A percentile compares a stretch with the other conserved stretches of the same genome.
phyloP scores from a whole-genome alignment of 2,329 filamentous ascomycete species.

The Cercospora beticola region DNA sequence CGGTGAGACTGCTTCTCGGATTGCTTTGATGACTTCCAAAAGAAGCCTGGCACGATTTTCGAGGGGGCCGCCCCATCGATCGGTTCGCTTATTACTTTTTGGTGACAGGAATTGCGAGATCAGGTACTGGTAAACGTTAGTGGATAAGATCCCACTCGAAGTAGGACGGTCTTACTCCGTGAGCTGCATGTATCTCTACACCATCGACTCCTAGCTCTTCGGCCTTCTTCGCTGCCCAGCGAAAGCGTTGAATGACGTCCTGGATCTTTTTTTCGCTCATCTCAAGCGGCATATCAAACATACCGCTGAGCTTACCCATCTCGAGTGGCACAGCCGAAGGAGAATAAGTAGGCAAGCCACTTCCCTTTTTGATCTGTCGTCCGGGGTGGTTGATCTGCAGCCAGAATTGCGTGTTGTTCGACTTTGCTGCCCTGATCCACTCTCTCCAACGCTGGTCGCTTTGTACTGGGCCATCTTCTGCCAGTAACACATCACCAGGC shows the following conservation, averaged over 20 bases:
- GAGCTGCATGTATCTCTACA: conserved; percentile 32
- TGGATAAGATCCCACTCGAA: not conserved
- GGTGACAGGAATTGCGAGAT: conserved; percentile 41
- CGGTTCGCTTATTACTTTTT: conserved; percentile 40
- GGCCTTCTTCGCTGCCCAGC: conserved; percentile 36
- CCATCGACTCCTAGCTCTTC: conserved; percentile 29
- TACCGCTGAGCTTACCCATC: conserved; percentile 14
- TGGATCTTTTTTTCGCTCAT: conserved; percentile 19
- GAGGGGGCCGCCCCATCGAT: conserved; percentile 42
- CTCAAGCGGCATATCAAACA: conserved; percentile 16
- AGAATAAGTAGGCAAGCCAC: conserved; percentile 13
- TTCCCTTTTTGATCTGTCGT: conserved; percentile 17
- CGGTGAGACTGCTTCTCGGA: conserved; percentile 14
- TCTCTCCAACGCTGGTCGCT: conserved; percentile 5
- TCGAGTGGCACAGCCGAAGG: conserved; percentile 15
- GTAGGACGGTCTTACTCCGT: conserved; percentile 27
- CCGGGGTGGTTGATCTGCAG: conserved; percentile 25
- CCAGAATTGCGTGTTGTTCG: conserved; percentile 15
- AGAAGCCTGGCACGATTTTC: conserved; percentile 40
- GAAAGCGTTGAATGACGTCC: conserved; percentile 18
- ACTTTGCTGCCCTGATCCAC: conserved; percentile 6
- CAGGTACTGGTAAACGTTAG: conserved; percentile 31
- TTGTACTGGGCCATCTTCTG: conserved; percentile 1
- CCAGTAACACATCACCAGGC: conserved; percentile 16
- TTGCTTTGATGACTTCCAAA: conserved; percentile 37